phyloP scores from a whole-genome alignment of 306 rosid genomes.

The Begonia masoniana region DNA sequence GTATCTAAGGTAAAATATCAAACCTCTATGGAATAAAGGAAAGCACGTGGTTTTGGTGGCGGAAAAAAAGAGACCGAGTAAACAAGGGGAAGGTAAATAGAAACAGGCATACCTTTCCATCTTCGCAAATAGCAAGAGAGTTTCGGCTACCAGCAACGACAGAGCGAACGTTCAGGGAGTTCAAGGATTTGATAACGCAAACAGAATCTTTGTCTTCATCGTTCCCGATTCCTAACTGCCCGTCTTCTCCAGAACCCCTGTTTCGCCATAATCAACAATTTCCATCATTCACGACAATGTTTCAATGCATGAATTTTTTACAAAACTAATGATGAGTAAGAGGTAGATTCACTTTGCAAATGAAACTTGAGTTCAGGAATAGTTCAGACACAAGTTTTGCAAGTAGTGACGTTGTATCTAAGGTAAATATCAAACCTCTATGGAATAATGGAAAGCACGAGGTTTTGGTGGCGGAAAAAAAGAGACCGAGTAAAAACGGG shows the following conservation, averaged over 20 bases:
- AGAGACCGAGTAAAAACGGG: not conserved
- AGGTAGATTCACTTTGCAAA: too few species aligned
- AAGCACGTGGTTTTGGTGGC: not conserved
- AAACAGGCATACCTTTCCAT: conserved; percentile 52
- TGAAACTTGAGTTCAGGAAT: too few species aligned
- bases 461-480: not conserved
- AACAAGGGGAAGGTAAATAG: not conserved
- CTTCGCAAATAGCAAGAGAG: conserved; percentile 77
- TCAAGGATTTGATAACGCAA: conserved; percentile 41
- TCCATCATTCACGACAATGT: not conserved
- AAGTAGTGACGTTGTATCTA: too few species aligned
- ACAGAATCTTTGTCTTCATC: conserved; percentile 71
- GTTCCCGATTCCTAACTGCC: conserved; percentile 74
- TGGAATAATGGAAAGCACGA: too few species aligned
- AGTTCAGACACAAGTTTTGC: too few species aligned
- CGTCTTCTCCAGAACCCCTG: conserved; percentile 99
- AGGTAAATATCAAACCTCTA: too few species aligned
- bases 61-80: not conserved
- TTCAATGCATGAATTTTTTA: too few species aligned
- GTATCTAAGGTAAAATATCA: too few species aligned
- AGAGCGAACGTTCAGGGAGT: conserved; percentile 36
- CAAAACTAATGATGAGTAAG: too few species aligned
- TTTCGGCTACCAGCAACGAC: conserved; percentile 95
- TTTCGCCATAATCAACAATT: not conserved
- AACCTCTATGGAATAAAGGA: too few species aligned